Base-by-base conservation (phyloP, 148 eudicot species). In the Fagopyrum esculentum region DNA sequence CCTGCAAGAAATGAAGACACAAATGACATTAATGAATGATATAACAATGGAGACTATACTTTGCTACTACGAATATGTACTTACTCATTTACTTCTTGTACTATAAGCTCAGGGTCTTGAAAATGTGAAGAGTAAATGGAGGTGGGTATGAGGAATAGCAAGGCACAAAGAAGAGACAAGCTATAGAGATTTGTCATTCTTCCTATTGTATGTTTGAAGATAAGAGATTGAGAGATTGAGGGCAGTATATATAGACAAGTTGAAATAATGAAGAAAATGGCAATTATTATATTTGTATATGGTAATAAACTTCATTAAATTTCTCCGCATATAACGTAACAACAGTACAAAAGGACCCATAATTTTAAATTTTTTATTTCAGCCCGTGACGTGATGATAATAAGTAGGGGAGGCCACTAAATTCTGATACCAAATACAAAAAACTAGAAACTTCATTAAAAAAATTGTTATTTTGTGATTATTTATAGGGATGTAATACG, bases 1-100 rank as follows among this genome's bases (percentile, higher is more conserved):
- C 83, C 91, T 87, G 22, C 81, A 80, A 51, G 16, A n/a, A 46
- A 7, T 68, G 55, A 49, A 69, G 45, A 29, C 10, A 1, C 6
- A 11, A 4, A 30, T 8, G 2, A 0, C 26, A 59, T 19, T 22
- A 15, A 52, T 52, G 57, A 15, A 52, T 52, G 16, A 6, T 52
- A 61, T 8, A 19, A 11, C 40, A 6, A 22, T 9, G 43, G 68
- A 9, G 29, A 17, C 3, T 17, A 8, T 6, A 6, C 2, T 49
- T 49, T 49, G 52, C 40, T 35, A 35, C 40, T 35, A 35, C 3
- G 2, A 2, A 35, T 49, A 40, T 35, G 45, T 40, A 46, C 71
- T 35, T 40, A 66, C 71, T 40, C 71, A 43, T 66, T 66, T 40
- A 66, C 71, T 66, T 66, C 71, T 66, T 66, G 71, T 13, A 66